Evolutionary conservation across 306 rosid species (phyloP).

Genomic region (Glycine latifolia): DNA sequence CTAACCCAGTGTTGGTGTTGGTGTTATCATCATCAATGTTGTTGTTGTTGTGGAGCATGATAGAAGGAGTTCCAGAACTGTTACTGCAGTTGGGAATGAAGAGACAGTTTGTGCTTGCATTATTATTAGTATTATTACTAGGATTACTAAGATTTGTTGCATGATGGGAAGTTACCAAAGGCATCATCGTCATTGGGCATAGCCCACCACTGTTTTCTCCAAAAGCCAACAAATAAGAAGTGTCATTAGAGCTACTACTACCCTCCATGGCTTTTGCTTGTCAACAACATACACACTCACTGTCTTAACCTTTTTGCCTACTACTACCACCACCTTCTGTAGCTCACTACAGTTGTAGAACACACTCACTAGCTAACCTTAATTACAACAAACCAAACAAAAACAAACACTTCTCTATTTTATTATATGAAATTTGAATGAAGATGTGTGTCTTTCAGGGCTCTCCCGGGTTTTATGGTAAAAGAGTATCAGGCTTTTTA

Average conservation of each 20-base stretch:
- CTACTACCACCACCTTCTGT: not conserved
- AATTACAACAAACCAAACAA: not conserved
- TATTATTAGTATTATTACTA: conserved; percentile 26
- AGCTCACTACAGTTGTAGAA: conserved; percentile 11
- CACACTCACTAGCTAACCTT: conserved; percentile 1
- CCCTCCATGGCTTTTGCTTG: conserved; percentile 57
- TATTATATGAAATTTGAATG: not conserved
- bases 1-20: conserved; percentile 36
- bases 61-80: conserved; percentile 45
- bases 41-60: conserved; percentile 48
- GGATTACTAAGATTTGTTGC: conserved; percentile 40
- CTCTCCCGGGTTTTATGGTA: conserved; percentile 93
- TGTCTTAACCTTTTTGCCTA: conserved; percentile 32
- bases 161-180: conserved; percentile 68
- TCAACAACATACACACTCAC: not conserved
- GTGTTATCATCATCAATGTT: conserved; percentile 35
- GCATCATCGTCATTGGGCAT: conserved; percentile 81
- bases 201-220: conserved; percentile 74
- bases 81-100: conserved; percentile 50
- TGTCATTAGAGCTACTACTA: conserved; percentile 49
- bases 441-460: conserved; percentile 30
- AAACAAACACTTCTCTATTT: not conserved
- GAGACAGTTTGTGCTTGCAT: conserved; percentile 51
- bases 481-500: conserved; percentile 70
- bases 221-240: conserved; percentile 65